phyloP scores from a whole-genome alignment of 2,329 filamentous ascomycete species.

The Nemania bipapillata region DNA sequence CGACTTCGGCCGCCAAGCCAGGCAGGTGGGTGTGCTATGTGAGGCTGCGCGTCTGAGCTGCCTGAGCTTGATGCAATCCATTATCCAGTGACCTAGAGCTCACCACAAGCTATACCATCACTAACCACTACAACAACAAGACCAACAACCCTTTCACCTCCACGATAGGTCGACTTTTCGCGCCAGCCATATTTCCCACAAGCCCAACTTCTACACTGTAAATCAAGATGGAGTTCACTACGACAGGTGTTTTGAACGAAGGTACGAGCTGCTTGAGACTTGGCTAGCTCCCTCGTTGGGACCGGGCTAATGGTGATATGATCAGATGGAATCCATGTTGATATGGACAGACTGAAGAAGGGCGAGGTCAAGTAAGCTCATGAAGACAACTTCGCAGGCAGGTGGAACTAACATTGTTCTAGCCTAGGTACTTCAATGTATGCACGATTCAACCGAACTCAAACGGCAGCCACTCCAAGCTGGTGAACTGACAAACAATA shows the following conservation, averaged over 20 bases:
- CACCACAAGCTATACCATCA: conserved; percentile 8
- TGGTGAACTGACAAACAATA: conserved; percentile 54
- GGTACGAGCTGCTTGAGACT: conserved; percentile 57
- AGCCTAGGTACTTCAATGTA: conserved; percentile 98
- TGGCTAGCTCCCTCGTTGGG: conserved; percentile 38
- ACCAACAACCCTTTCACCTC: background rate
- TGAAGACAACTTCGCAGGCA: conserved; percentile 46
- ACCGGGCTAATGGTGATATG: conserved; percentile 42
- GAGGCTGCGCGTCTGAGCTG: conserved; percentile 51
- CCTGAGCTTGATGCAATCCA: conserved; percentile 43
- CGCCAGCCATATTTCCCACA: background rate
- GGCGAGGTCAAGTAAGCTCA: conserved; percentile 93
- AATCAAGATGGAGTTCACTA: conserved; percentile 70
- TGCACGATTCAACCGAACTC: conserved; percentile 51
- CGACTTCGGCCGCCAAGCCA: conserved; percentile 24
- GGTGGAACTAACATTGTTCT: conserved; percentile 38
- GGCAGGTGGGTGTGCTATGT: conserved; percentile 25
- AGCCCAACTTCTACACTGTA: background rate
- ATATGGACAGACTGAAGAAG: conserved; percentile 98
- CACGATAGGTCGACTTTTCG: conserved; percentile 25
- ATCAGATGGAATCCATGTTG: conserved; percentile 96
- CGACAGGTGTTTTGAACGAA: conserved; percentile 71
- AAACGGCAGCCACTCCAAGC: conserved; percentile 8
- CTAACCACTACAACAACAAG: conserved; percentile 1
- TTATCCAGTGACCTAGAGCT: conserved; percentile 26